phyloP scores from a whole-genome alignment of 2,329 filamentous ascomycete genomes.

The Hymenoscyphus linearis region DNA sequence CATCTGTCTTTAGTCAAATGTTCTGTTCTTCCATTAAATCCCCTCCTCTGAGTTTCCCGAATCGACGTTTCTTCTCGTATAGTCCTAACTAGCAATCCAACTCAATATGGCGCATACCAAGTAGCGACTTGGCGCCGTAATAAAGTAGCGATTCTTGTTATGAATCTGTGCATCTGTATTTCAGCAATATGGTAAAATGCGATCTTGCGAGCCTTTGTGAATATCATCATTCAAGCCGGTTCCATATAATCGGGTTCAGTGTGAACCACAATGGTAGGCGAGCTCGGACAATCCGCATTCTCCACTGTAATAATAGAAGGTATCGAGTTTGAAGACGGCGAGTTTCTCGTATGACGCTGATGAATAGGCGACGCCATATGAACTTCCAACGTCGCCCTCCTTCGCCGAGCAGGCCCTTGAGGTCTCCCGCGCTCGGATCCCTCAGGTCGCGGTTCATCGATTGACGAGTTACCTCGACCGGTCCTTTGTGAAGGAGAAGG shows the following conservation, averaged over 20 bases:
- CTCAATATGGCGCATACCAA: too few species aligned
- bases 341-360: constrained; percentile 17
- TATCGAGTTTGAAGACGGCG: neutral
- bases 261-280: constrained; percentile 22
- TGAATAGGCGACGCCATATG: constrained; percentile 32
- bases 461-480: constrained; percentile 34
- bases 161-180: too few species aligned
- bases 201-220: neutral
- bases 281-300: constrained; percentile 6
- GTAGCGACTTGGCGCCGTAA: too few species aligned
- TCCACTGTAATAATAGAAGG: neutral
- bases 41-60: too few species aligned
- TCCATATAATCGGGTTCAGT: constrained; percentile 8
- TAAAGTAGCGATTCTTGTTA: too few species aligned
- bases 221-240: neutral
- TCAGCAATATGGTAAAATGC: too few species aligned
- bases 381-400: constrained; percentile 34
- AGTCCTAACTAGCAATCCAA: too few species aligned
- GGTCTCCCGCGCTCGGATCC: constrained; percentile 10
- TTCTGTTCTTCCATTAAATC: too few species aligned
- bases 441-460: constrained; percentile 27
- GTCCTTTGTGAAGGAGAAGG: constrained; percentile 37
- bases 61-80: too few species aligned
- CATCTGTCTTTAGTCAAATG: too few species aligned
- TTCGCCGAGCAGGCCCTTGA: neutral